Evolutionary conservation across 805 yeast genomes (phyloP).

Genomic region (Yamadazyma insecticola): DNA sequence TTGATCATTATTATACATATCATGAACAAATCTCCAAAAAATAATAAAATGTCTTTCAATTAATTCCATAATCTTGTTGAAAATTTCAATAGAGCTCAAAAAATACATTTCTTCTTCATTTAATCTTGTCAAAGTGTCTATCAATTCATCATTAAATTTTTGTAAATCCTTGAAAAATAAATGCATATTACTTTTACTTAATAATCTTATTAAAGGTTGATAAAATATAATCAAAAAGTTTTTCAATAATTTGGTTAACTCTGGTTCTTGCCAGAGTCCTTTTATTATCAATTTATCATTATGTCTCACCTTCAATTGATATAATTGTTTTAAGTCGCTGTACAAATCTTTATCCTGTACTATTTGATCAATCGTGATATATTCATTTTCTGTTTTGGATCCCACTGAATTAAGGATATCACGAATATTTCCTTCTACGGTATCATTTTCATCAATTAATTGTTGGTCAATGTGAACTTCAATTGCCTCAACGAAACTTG

Average conservation of each 20-base stretch:
- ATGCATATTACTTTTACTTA: constrained; percentile 35
- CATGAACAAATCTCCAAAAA: constrained; percentile 72
- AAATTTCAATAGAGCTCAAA: constrained; percentile 52
- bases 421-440: constrained; percentile 6
- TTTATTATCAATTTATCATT: constrained; percentile 73
- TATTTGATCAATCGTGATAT: background rate
- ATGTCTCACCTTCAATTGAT: constrained; percentile 59
- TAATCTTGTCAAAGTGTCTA: constrained; percentile 58
- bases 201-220: constrained; percentile 35
- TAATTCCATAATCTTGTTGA: constrained; percentile 59
- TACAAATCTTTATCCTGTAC: constrained; percentile 3
- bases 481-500: constrained; percentile 21
- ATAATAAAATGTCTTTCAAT: constrained; percentile 69
- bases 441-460: constrained; percentile 3
- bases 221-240: constrained; percentile 53
- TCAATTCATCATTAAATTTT: constrained; percentile 45
- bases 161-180: constrained; percentile 34
- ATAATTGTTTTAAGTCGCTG: constrained; percentile 53
- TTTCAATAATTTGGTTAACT: constrained; percentile 68
- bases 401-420: constrained; percentile 1
- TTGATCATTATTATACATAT: constrained; percentile 74
- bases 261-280: constrained; percentile 82
- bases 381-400: background rate
- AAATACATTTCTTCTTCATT: constrained; percentile 49
- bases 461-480: constrained; percentile 17